Evolutionary conservation across 768 basidiomycete species (phyloP).

Genomic region (Pisolithus tinctorius): DNA sequence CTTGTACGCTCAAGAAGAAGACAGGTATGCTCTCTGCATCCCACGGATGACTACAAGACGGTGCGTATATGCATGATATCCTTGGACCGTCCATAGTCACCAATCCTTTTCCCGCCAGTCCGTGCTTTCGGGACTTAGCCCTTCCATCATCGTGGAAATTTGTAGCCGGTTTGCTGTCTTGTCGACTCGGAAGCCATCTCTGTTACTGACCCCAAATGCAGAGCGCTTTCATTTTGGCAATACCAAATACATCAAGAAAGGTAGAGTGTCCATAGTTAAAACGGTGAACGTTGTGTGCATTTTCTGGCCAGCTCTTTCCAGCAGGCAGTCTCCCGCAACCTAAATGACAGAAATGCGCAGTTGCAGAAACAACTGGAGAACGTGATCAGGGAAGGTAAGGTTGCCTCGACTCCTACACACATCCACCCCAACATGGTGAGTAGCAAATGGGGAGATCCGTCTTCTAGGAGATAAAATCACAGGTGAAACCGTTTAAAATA

Average conservation of each 20-base stretch:
- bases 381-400: slow-evolving; percentile 73
- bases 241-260: slow-evolving; percentile 86
- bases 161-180: slow-evolving; percentile 54
- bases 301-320: slow-evolving; percentile 50
- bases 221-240: slow-evolving; percentile 87
- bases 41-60: slow-evolving; percentile 88
- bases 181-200: neutral
- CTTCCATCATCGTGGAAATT: slow-evolving; percentile 72
- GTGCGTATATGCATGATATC: slow-evolving; percentile 39
- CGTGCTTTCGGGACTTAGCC: slow-evolving; percentile 74
- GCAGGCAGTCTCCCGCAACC: slow-evolving; percentile 71
- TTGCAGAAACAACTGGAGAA: slow-evolving; percentile 82
- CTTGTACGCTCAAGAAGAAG: slow-evolving; percentile 1
- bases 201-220: slow-evolving; percentile 20
- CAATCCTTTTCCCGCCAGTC: slow-evolving; percentile 42
- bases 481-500: slow-evolving; percentile 33
- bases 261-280: slow-evolving; percentile 29
- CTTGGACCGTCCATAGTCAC: slow-evolving; percentile 1
- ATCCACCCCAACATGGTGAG: neutral
- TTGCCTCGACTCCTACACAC: neutral
- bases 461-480: slow-evolving; percentile 63
- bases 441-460: slow-evolving; percentile 73
- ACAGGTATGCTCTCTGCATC: slow-evolving; percentile 76
- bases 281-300: neutral
- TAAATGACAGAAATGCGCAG: slow-evolving; percentile 78